A percentile compares a stretch with the other conserved stretches of the same genome.
These are phyloP conservation scores for Boletus rubroflammeus DNA, from an alignment of 768 basidiomycete genomes.

Conservation along the genomic window DNA sequence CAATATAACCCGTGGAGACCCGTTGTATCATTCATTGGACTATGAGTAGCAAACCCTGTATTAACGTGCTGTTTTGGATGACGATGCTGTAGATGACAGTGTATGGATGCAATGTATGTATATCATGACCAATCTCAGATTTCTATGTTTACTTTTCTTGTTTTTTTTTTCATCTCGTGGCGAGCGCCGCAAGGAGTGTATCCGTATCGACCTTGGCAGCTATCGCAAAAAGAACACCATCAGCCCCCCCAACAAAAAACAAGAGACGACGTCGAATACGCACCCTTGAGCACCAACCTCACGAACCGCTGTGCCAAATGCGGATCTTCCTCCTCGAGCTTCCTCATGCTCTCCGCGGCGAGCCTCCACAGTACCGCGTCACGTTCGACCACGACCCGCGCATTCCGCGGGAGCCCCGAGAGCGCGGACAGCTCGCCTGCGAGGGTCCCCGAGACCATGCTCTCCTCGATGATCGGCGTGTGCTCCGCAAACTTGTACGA, in stretches of 20 bases:
- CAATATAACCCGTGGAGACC: background rate
- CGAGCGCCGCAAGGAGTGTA: slow-evolving; percentile 55
- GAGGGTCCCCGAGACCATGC: slow-evolving; percentile 90
- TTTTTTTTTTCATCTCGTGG: slow-evolving; percentile 31
- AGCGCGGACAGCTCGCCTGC: slow-evolving; percentile 90
- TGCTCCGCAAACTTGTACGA: slow-evolving; percentile 75
- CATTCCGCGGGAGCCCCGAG: slow-evolving; percentile 75
- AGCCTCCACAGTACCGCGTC: slow-evolving; percentile 81
- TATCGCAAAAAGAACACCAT: slow-evolving; percentile 18
- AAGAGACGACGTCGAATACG: slow-evolving; percentile 13
- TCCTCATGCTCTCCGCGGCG: slow-evolving; percentile 50
- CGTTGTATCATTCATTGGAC: background rate
- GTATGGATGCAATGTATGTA: background rate
- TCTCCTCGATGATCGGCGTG: slow-evolving; percentile 69
- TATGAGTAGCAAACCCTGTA: background rate
- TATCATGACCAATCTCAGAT: background rate
- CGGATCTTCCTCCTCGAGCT: slow-evolving; percentile 67
- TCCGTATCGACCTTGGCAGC: slow-evolving; percentile 67
- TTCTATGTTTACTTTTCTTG: too few relatives aligned
- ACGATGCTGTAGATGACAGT: slow-evolving; percentile 5
- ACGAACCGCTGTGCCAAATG: slow-evolving; percentile 62
- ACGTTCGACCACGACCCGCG: slow-evolving; percentile 79
- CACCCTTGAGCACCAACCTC: slow-evolving; percentile 72
- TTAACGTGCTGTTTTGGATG: background rate
- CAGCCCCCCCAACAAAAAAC: background rate